phyloP scores from a whole-genome alignment of 2,329 filamentous ascomycete genomes.

The Arthrobotrys sphaeroides region DNA sequence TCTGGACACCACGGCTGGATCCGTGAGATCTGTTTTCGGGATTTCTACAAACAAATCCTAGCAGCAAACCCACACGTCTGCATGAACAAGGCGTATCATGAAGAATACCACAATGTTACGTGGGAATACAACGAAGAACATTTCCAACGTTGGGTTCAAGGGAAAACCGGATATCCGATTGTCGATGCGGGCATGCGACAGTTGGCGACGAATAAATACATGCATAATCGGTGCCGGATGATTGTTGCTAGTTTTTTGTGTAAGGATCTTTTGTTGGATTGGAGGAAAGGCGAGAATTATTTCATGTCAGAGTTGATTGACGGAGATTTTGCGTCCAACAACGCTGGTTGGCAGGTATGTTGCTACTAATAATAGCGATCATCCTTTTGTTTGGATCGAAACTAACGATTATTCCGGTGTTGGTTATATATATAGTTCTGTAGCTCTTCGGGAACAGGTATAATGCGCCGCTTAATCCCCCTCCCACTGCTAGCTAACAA shows the following conservation, averaged over 20 bases:
- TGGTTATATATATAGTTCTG: constrained; percentile 47
- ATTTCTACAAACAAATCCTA: constrained; percentile 88
- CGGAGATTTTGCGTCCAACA: constrained; percentile 82
- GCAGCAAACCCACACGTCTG: constrained; percentile 83
- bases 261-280: constrained; percentile 83
- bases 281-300: constrained; percentile 80
- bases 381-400: constrained; percentile 41
- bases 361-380: no score
- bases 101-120: constrained; percentile 78
- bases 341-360: constrained; percentile 72
- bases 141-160: constrained; percentile 78
- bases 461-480: constrained; percentile 55
- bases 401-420: constrained; percentile 55
- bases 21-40: constrained; percentile 63
- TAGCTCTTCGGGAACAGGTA: constrained; percentile 49
- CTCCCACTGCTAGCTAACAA: no score
- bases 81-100: constrained; percentile 82
- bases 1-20: constrained; percentile 57
- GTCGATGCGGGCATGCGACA: constrained; percentile 90
- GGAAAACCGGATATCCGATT: constrained; percentile 80
- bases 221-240: constrained; percentile 89
- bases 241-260: constrained; percentile 80
- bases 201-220: constrained; percentile 73
- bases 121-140: constrained; percentile 79
- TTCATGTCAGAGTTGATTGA: constrained; percentile 86